Base-by-base conservation (phyloP, 139 green algal species). In the Protoeuglena noctilucae region DNA sequence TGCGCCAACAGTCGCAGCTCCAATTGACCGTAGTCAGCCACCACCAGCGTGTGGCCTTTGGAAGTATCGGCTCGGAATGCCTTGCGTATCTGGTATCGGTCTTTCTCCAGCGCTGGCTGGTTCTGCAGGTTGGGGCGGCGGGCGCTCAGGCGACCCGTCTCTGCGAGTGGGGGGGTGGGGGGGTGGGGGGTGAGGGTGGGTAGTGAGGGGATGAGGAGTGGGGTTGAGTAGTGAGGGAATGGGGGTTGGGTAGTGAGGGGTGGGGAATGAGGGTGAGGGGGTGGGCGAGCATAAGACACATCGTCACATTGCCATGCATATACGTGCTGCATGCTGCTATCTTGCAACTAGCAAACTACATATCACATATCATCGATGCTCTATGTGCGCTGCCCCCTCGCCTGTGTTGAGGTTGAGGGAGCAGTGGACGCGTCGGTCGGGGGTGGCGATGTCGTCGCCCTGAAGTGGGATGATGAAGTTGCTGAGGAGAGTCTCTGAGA, bases 401-500 rank as follows among this genome's bases (percentile, higher is more conserved):
- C n/a, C n/a, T n/a, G 90, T 98, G 77, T 98, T 98, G 71, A 98
- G 87, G 78, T 98, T 98, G 41, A 98, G 72, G 19, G 76, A 89
- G 70, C 84, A 93, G 68, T 98, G 90, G 28, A 98, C 71, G 12
- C 89, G 70, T 46, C 75, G 49, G 40, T 73, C 60, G 0, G 61
- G 47, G 19, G 75, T 84, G 60, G 50, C 62, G 63, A 87, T 87
- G 61, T 74, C 61, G 54, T 74, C 65, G 26, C 51, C 24, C 51
- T 53, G 57, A 45, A 98, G 73, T 7, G 90, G 88, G 17, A 84
- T 62, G 66, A 98, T 94, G 76, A 98, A 98, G 54, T 83, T 84
- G 26, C 57, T 76, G 3, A 97, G 76, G 62, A 97, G 77, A 48
- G 89, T 96, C 47, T 96, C 85, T n/a, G n/a, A n/a, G 54, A 98